Conservation (phyloP, 768 basidiomycete genomes). For the Pilatotrama ljubarskyi region DNA sequence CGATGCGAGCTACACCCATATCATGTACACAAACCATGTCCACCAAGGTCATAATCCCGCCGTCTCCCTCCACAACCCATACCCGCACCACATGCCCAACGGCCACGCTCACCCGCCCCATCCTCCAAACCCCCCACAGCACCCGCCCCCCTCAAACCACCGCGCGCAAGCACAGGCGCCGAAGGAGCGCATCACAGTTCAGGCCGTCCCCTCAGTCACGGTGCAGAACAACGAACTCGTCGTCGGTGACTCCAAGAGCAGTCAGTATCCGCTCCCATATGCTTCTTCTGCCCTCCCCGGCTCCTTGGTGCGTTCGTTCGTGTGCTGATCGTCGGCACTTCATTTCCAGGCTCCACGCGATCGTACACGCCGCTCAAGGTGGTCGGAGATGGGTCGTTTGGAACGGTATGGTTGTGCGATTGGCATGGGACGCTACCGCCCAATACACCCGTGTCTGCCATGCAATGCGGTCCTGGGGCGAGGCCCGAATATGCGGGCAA, state of each 20-base stretch:
- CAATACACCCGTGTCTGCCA: constrained; percentile 87
- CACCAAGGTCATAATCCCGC: constrained; percentile 43
- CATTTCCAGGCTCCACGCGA: constrained; percentile 67
- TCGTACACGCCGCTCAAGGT: constrained; percentile 95
- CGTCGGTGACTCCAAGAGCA: constrained; percentile 70
- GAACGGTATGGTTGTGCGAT: constrained; percentile 98
- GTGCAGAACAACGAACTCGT: constrained; percentile 68
- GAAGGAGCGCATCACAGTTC: constrained; percentile 66
- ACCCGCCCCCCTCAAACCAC: constrained; percentile 18
- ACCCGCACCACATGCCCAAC: constrained; percentile 35
- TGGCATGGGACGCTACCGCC: constrained; percentile 96
- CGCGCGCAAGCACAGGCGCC: constrained; percentile 26
- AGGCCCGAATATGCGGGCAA: constrained; percentile 94
- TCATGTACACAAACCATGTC: constrained; percentile 58
- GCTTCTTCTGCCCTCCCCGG: constrained; percentile 8
- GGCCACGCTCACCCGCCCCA: constrained; percentile 25
- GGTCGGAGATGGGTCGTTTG: constrained; percentile 97
- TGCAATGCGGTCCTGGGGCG: constrained; percentile 93
- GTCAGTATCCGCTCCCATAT: constrained; percentile 45
- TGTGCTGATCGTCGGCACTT: background rate
- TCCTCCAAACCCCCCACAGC: constrained; percentile 21
- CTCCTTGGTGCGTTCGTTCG: constrained; percentile 16
- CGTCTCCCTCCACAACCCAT: constrained; percentile 35
- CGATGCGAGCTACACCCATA: constrained; percentile 53
- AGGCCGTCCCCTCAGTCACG: constrained; percentile 75